These are phyloP conservation scores for Fomitopsis schrenkii DNA, from an alignment of 1,284 basidiomycete species.

Conservation along the genomic window DNA sequence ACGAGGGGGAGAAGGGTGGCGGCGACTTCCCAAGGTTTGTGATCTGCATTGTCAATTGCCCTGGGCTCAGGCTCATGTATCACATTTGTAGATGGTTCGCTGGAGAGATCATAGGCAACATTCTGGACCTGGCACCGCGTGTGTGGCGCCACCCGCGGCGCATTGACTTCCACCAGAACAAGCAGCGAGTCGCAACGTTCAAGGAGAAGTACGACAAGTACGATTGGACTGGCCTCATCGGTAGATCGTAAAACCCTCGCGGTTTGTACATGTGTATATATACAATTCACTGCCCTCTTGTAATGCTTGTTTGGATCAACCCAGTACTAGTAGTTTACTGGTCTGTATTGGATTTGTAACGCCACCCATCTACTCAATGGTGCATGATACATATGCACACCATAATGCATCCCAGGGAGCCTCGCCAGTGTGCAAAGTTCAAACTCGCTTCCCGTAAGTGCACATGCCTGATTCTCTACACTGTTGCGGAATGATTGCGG, in stretches of 20 bases:
- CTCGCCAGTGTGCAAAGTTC: no score
- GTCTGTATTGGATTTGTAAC: no score
- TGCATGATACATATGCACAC: no score
- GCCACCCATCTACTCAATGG: no score
- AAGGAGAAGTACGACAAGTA: constrained; percentile 66
- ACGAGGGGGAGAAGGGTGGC: constrained; percentile 85
- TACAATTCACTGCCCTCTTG: no score
- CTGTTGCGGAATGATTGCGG: no score
- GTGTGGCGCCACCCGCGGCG: constrained; percentile 80
- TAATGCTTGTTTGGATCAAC: no score
- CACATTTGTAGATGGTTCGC: constrained; percentile 77
- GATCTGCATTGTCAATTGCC: background rate
- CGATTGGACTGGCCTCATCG: constrained; percentile 78
- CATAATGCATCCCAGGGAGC: no score
- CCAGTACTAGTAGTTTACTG: no score
- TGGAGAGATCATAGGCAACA: constrained; percentile 89
- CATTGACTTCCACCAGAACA: constrained; percentile 69
- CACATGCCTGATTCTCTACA: no score
- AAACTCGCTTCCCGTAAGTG: no score
- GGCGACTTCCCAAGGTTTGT: constrained; percentile 84
- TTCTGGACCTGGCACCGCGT: constrained; percentile 86
- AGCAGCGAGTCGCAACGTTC: constrained; percentile 66
- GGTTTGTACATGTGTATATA: no score
- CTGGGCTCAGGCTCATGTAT: background rate
- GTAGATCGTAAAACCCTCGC: constrained; percentile 10